Evolutionary conservation across 1,139 yeast species (phyloP).

Genomic region (Tardiomyces blankii): DNA sequence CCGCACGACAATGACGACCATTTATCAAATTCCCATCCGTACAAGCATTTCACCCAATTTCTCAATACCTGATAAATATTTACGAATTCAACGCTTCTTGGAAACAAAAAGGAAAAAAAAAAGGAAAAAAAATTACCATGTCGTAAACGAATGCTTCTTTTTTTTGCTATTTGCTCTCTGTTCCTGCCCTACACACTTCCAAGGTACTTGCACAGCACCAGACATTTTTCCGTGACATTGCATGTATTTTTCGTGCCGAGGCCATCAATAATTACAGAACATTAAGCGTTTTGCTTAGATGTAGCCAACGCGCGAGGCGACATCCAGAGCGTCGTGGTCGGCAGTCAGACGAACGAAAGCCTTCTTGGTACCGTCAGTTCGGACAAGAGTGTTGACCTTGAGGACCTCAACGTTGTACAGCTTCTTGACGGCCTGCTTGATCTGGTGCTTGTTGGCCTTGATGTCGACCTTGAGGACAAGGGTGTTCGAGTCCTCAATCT

Average conservation of each 20-base stretch:
- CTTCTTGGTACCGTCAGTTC: constrained; percentile 99
- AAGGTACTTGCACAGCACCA: too few species aligned
- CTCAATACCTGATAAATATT: too few species aligned
- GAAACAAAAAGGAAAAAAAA: too few species aligned
- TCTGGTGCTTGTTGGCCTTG: constrained; percentile 96
- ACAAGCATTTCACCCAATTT: too few species aligned
- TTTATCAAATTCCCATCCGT: too few species aligned
- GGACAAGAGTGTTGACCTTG: constrained; percentile 90
- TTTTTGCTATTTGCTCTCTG: too few species aligned
- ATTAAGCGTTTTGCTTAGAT: constrained; percentile 38
- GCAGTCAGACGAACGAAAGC: constrained; percentile 99
- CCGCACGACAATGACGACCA: too few species aligned
- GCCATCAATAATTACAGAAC: constrained; percentile 8
- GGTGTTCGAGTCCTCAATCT: constrained; percentile 99
- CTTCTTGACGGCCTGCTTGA: constrained; percentile 97
- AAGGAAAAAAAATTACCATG: too few species aligned
- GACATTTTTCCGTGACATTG: not conserved
- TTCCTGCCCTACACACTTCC: too few species aligned
- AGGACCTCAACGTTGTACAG: constrained; percentile 92
- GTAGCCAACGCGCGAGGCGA: constrained; percentile 99
- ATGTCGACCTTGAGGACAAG: constrained; percentile 96
- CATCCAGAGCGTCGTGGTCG: constrained; percentile 99
- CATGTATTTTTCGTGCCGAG: not conserved
- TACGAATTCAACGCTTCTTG: too few species aligned
- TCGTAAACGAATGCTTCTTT: too few species aligned